Conservation (phyloP, 495 filamentous ascomycete genomes). For the Penicillium simplicissimum region DNA sequence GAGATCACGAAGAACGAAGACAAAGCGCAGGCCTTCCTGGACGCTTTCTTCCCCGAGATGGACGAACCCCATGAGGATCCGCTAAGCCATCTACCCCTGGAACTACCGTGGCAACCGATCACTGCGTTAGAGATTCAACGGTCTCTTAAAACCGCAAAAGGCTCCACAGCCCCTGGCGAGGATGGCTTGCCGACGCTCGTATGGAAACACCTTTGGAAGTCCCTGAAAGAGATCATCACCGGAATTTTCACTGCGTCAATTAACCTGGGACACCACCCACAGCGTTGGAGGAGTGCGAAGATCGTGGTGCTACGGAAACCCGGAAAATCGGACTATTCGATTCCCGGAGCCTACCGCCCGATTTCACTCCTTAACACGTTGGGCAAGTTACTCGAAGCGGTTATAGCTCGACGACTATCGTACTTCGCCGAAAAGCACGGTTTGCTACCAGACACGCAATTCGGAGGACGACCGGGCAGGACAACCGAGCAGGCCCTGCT, state of each 20-base stretch:
- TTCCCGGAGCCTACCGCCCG: slow-evolving; percentile 28
- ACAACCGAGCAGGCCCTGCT: slow-evolving; percentile 30
- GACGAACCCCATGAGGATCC: slow-evolving; percentile 9
- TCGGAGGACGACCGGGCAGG: slow-evolving; percentile 25
- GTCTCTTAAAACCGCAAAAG: slow-evolving; percentile 24
- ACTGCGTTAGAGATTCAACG: slow-evolving; percentile 25
- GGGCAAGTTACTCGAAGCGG: slow-evolving; percentile 29
- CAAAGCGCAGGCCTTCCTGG: slow-evolving; percentile 26
- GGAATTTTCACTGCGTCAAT: slow-evolving; percentile 22
- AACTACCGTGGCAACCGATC: slow-evolving; percentile 26
- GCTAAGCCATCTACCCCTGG: not conserved
- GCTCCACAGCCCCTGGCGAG: slow-evolving; percentile 25
- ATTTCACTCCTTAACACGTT: slow-evolving; percentile 35
- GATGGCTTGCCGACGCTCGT: slow-evolving; percentile 25
- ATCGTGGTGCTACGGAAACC: slow-evolving; percentile 32
- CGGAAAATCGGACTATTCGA: slow-evolving; percentile 25
- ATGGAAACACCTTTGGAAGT: slow-evolving; percentile 25
- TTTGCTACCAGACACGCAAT: slow-evolving; percentile 29
- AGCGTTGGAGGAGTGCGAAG: slow-evolving; percentile 17
- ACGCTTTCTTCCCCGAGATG: slow-evolving; percentile 31
- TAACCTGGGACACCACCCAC: slow-evolving; percentile 23
- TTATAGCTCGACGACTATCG: slow-evolving; percentile 24
- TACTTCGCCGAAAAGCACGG: slow-evolving; percentile 24
- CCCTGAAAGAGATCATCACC: slow-evolving; percentile 19
- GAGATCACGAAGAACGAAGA: slow-evolving; percentile 23